phyloP scores from a whole-genome alignment of 345 rosid genomes.

The Combretum micranthum region DNA sequence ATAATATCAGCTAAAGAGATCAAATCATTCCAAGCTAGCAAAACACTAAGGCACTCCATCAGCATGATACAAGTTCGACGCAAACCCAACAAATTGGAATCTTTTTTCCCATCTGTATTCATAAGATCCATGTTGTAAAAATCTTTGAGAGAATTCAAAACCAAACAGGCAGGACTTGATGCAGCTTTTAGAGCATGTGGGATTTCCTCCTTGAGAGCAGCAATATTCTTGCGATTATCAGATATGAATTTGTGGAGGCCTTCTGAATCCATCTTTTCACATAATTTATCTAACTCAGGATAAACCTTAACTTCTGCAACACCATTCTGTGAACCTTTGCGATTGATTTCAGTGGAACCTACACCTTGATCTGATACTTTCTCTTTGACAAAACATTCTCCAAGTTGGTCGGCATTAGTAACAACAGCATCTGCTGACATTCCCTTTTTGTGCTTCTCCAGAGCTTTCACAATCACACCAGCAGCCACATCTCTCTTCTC shows the following conservation, averaged over 20 bases:
- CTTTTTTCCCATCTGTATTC: slow-evolving; percentile 33
- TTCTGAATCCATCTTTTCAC: slow-evolving; percentile 61
- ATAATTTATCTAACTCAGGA: slow-evolving; percentile 42
- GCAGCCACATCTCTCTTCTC: slow-evolving; percentile 56
- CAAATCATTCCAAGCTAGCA: slow-evolving; percentile 45
- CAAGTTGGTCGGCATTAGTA: slow-evolving; percentile 32
- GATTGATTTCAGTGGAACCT: slow-evolving; percentile 22
- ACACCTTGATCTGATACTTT: slow-evolving; percentile 31
- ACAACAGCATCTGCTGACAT: slow-evolving; percentile 20
- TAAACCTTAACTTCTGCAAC: slow-evolving; percentile 35
- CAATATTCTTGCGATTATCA: slow-evolving; percentile 38
- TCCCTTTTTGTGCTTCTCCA: slow-evolving; percentile 20
- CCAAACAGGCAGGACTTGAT: slow-evolving; percentile 50
- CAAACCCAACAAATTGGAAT: slow-evolving; percentile 55
- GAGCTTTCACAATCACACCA: slow-evolving; percentile 39
- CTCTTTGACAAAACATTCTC: slow-evolving; percentile 47
- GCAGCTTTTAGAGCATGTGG: slow-evolving; percentile 54
- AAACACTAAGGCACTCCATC: slow-evolving; percentile 47
- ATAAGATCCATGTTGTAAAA: slow-evolving; percentile 42
- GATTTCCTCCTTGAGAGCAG: slow-evolving; percentile 38
- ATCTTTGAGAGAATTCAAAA: slow-evolving; percentile 52
- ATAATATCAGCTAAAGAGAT: slow-evolving; percentile 34
- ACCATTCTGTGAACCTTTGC: slow-evolving; percentile 32
- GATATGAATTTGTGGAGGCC: slow-evolving; percentile 40
- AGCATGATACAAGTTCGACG: slow-evolving; percentile 40